Conservation (phyloP, 202 grass and related monocot genomes). For the Carex arenaria region DNA sequence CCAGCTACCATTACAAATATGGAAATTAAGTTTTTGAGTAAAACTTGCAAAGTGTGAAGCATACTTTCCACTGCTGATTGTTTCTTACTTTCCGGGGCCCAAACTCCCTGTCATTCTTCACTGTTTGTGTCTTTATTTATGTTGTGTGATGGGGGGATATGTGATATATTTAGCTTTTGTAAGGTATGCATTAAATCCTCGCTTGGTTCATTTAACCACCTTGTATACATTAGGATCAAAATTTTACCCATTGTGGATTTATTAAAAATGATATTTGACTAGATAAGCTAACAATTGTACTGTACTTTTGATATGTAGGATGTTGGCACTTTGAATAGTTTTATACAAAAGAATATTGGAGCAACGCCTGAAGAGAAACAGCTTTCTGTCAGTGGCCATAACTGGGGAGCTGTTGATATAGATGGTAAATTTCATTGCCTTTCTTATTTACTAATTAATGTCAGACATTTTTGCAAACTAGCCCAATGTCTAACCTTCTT, state of each 20-base stretch:
- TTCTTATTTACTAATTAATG: slow-evolving; percentile 15
- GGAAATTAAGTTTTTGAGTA: neutral
- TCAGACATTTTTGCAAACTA: neutral
- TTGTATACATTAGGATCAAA: neutral
- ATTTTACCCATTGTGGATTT: slow-evolving; percentile 10
- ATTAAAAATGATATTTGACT: neutral
- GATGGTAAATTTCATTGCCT: slow-evolving; percentile 40
- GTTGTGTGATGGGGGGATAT: neutral
- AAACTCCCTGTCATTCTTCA: neutral
- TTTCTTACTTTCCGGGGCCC: neutral
- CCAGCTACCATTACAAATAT: neutral
- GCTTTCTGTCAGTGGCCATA: slow-evolving; percentile 79
- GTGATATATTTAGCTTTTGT: slow-evolving; percentile 5
- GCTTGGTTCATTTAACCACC: neutral
- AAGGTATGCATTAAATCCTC: slow-evolving; percentile 2
- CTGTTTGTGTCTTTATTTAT: neutral
- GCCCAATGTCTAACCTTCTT: neutral
- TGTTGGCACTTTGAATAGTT: slow-evolving; percentile 65
- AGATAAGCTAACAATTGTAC: neutral
- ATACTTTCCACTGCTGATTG: neutral
- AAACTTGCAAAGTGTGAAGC: neutral
- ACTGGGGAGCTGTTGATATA: slow-evolving; percentile 83
- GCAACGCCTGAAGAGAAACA: slow-evolving; percentile 74
- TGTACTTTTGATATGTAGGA: slow-evolving; percentile 47
- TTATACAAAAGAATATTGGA: slow-evolving; percentile 71